Evolutionary conservation across 495 filamentous ascomycete species (phyloP).

Genomic region (Hypomontagnella monticulosa): DNA sequence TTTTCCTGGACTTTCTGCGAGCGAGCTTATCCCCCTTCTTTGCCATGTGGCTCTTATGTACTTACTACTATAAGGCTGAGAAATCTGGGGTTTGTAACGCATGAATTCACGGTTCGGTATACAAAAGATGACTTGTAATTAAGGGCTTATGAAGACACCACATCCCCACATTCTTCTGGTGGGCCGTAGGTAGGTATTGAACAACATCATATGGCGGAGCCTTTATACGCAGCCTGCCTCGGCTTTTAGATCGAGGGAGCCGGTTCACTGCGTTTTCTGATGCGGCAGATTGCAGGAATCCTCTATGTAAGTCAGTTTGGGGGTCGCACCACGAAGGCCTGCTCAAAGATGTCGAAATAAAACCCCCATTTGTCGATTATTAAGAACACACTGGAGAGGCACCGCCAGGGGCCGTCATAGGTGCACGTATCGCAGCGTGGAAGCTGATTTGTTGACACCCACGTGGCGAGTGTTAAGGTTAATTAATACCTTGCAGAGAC

Average conservation of each 20-base stretch:
- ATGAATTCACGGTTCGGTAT: no score
- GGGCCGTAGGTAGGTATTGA: no score
- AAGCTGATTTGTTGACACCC: constrained; percentile 34
- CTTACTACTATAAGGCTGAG: constrained; percentile 30
- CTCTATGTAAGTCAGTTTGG: constrained; percentile 13
- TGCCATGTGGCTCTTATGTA: constrained; percentile 24
- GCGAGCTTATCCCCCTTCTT: neutral
- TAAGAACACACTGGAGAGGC: neutral
- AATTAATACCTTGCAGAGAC: constrained; percentile 37
- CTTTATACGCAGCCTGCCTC: no score
- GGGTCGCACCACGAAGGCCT: constrained; percentile 7
- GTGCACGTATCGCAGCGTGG: constrained; percentile 1
- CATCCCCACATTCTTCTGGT: no score
- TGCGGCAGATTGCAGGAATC: neutral
- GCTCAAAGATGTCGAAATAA: constrained; percentile 1
- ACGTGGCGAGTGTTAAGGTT: constrained; percentile 39
- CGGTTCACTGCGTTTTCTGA: neutral
- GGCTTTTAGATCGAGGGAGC: no score
- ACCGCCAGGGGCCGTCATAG: no score
- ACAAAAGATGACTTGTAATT: no score
- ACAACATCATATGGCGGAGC: no score
- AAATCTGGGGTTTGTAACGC: constrained; percentile 1
- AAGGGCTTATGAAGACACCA: no score
- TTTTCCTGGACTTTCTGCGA: no score
- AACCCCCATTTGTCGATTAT: constrained; percentile 16